Evolutionary conservation across 2,329 filamentous ascomycete genomes (phyloP).

Genomic region (Aspergillus felis): DNA sequence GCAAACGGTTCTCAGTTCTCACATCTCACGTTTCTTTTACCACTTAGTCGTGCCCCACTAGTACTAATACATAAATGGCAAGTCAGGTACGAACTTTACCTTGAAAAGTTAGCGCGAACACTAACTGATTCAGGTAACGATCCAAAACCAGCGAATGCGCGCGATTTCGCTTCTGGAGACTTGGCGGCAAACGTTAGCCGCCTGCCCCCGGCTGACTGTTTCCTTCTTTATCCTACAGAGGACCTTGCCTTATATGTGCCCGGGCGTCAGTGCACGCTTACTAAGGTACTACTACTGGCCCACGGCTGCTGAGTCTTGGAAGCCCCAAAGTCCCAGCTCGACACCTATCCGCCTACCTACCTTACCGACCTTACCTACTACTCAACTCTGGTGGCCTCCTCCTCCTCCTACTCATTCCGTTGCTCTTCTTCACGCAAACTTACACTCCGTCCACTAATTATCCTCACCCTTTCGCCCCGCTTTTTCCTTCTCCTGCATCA

Average conservation of each 20-base stretch:
- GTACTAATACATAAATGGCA: not conserved
- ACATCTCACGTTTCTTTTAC: not conserved
- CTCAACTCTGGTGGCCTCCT: not conserved
- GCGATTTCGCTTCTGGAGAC: not conserved
- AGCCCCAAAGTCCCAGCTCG: not conserved
- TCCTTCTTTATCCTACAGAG: too few species aligned
- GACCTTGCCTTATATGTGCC: too few species aligned
- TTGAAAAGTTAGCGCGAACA: not conserved
- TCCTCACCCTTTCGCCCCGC: slow-evolving; percentile 1
- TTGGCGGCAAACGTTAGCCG: not conserved
- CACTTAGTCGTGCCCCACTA: too few species aligned
- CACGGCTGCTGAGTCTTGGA: not conserved
- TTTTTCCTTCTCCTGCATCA: slow-evolving; percentile 1
- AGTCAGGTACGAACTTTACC: not conserved
- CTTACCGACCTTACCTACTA: not conserved
- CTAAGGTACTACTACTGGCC: not conserved
- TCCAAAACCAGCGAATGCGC: not conserved
- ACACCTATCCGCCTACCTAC: not conserved
- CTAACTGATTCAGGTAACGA: not conserved
- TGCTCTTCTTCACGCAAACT: too few species aligned
- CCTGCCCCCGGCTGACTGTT: not conserved
- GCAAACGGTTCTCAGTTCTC: not conserved
- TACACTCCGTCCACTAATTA: not conserved
- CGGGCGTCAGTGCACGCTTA: not conserved
- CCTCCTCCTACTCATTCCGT: too few species aligned